Conservation (phyloP, 495 filamentous ascomycete species). For the Xylaria castorea region DNA sequence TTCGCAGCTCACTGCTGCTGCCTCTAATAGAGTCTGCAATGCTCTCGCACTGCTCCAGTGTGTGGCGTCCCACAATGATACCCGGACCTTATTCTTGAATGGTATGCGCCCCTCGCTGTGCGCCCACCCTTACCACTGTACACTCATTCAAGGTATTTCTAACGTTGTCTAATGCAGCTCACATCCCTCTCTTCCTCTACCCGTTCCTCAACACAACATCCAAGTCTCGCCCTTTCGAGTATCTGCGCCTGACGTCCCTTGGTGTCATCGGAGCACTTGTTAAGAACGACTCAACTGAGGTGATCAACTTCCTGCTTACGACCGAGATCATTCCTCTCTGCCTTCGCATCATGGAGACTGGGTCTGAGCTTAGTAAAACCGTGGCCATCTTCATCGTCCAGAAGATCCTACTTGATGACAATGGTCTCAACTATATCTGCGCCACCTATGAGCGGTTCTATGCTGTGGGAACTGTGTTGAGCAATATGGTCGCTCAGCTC, state of each 20-base stretch:
- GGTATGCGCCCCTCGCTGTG: constrained; percentile 61
- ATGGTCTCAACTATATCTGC: constrained; percentile 97
- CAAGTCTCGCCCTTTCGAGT: constrained; percentile 97
- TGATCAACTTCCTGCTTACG: constrained; percentile 98
- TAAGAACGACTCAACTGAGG: constrained; percentile 98
- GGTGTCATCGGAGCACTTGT: constrained; percentile 97
- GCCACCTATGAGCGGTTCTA: constrained; percentile 99
- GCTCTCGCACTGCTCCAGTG: constrained; percentile 96
- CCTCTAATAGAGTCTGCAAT: constrained; percentile 97
- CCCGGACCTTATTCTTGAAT: constrained; percentile 86
- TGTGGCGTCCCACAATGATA: constrained; percentile 97
- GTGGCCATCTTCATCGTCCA: constrained; percentile 99
- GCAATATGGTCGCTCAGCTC: constrained; percentile 97
- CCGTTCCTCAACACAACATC: constrained; percentile 99
- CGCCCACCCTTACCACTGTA: constrained; percentile 1
- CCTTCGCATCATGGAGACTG: constrained; percentile 99
- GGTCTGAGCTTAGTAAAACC: constrained; percentile 97
- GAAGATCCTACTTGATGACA: constrained; percentile 97
- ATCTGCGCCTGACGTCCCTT: constrained; percentile 95
- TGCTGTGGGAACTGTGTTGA: constrained; percentile 94
- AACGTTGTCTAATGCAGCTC: constrained; percentile 63
- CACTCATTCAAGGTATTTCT: not conserved
- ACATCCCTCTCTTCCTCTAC: constrained; percentile 97
- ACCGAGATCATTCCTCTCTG: constrained; percentile 99
- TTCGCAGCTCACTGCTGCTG: constrained; percentile 93